phyloP scores from a whole-genome alignment of 2,329 filamentous ascomycete species.

The Paracorniculantispora psalliotae region DNA sequence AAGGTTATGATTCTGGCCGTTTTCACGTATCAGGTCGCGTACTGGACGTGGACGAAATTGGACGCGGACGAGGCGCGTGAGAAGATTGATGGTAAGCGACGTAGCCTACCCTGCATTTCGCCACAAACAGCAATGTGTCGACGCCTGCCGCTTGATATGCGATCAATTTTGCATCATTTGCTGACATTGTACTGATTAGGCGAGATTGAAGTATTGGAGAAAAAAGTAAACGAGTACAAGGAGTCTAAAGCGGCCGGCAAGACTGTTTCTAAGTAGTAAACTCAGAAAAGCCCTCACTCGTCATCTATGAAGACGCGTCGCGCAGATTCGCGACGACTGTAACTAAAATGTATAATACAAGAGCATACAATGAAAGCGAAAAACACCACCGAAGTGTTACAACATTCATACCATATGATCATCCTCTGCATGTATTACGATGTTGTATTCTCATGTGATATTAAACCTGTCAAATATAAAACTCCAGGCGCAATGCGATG shows the following conservation, averaged over 20 bases:
- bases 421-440: not conserved
- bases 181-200: not conserved
- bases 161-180: not conserved
- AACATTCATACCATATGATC: not conserved
- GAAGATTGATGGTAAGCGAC: slow-evolving; percentile 51
- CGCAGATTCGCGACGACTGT: not conserved
- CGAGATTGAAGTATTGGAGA: slow-evolving; percentile 11
- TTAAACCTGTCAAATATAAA: not conserved
- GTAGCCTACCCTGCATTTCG: not conserved
- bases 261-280: not conserved
- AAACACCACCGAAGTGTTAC: not conserved
- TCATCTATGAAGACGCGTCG: not conserved
- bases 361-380: not conserved
- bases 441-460: not conserved
- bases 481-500: slow-evolving; percentile 7
- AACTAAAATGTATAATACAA: not conserved
- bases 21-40: slow-evolving; percentile 72
- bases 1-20: slow-evolving; percentile 72
- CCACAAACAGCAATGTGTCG: not conserved
- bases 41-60: slow-evolving; percentile 69
- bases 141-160: no score
- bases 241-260: slow-evolving; percentile 4
- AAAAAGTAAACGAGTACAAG: slow-evolving; percentile 11
- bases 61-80: slow-evolving; percentile 65
- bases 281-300: no score